A percentile compares a stretch with the other conserved stretches of the same genome.
These are phyloP conservation scores for Venturia asperata DNA, from an alignment of 2,329 filamentous ascomycete species.

Conservation along the genomic window DNA sequence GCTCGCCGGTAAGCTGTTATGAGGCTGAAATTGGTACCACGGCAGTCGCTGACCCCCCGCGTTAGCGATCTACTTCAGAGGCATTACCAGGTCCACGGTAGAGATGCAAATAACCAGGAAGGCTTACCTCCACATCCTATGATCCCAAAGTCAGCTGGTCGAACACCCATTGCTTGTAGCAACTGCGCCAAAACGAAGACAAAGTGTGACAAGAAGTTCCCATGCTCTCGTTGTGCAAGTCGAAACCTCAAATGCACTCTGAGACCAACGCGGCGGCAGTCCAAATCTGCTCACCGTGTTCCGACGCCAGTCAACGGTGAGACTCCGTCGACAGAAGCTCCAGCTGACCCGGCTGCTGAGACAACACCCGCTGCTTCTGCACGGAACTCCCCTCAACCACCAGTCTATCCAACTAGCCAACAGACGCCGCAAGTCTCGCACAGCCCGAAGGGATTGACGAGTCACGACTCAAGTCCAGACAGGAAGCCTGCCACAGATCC, in stretches of 20 bases:
- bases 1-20: constrained; percentile 40
- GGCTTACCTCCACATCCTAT: constrained; percentile 41
- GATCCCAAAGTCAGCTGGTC: constrained; percentile 45
- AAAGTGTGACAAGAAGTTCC: constrained; percentile 49
- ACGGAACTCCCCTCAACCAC: constrained; percentile 32
- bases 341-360: constrained; percentile 30
- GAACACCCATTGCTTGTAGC: constrained; percentile 47
- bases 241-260: constrained; percentile 43
- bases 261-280: constrained; percentile 42
- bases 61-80: constrained; percentile 45
- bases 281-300: constrained; percentile 32
- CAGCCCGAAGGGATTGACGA: neutral
- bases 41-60: neutral
- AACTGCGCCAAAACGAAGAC: constrained; percentile 50
- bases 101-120: constrained; percentile 44
- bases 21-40: neutral
- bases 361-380: constrained; percentile 28
- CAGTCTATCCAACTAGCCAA: constrained; percentile 19
- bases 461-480: constrained; percentile 9
- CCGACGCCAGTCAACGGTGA: constrained; percentile 17
- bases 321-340: constrained; percentile 24
- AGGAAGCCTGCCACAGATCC: constrained; percentile 31
- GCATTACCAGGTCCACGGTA: constrained; percentile 47
- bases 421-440: constrained; percentile 4
- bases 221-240: constrained; percentile 46